These are phyloP conservation scores for Colletotrichum sp. DNA, from an alignment of 2,329 filamentous ascomycete genomes.

Conservation along the genomic window DNA sequence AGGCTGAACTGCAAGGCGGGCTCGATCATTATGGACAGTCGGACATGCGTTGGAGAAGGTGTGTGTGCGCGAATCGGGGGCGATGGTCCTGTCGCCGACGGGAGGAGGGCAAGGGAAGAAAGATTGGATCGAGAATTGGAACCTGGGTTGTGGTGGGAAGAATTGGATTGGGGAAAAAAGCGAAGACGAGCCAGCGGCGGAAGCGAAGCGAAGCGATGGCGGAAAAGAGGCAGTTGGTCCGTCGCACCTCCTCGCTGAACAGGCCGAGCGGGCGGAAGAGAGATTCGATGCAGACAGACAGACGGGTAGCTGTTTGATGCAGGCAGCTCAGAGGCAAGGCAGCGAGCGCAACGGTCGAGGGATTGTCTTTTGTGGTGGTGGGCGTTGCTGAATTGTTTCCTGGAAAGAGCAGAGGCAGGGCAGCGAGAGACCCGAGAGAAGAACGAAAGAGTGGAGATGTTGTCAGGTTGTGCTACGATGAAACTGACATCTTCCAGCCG, in stretches of 20 bases:
- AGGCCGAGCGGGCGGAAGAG: not conserved
- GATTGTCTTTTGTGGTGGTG: not conserved
- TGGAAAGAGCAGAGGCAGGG: not conserved
- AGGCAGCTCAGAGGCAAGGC: not conserved
- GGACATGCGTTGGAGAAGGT: constrained; percentile 13
- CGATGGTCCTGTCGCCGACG: not conserved
- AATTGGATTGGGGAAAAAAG: not conserved
- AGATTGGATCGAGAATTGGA: not conserved
- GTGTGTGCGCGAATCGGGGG: not conserved
- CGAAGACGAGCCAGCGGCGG: not conserved
- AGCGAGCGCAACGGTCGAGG: not conserved
- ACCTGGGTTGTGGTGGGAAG: not conserved
- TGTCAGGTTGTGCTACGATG: constrained; percentile 22
- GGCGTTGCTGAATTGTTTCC: not conserved
- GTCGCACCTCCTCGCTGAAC: constrained; percentile 5
- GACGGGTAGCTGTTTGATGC: not conserved
- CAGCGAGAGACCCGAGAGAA: not conserved
- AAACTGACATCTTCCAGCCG: constrained; percentile 18
- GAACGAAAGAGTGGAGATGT: constrained; percentile 11
- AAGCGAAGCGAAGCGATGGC: not conserved
- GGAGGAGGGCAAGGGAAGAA: not conserved
- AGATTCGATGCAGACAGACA: not conserved
- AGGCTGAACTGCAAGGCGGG: constrained; percentile 9
- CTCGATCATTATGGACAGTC: constrained; percentile 20
- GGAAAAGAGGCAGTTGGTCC: not conserved